These are phyloP conservation scores for Rhizopus arrhizus DNA, from an alignment of 371 early-diverging fungal genomes.

Conservation along the genomic window DNA sequence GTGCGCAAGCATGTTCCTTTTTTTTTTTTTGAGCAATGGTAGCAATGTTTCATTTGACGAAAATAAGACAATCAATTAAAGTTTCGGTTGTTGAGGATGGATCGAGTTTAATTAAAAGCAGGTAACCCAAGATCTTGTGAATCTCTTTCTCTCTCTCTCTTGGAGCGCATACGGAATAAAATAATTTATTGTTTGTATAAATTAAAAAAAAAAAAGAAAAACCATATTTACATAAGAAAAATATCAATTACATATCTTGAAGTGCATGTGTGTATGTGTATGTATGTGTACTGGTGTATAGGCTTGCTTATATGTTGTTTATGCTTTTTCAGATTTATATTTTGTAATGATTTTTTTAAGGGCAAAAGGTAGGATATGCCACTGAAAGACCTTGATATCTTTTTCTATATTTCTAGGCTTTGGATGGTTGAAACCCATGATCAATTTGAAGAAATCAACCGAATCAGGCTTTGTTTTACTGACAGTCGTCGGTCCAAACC, in stretches of 20 bases:
- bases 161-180: neutral
- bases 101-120: no score
- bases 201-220: neutral
- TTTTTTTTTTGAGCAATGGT: conserved; percentile 10
- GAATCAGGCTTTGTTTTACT: conserved; percentile 74
- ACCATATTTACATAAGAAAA: conserved; percentile 4
- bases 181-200: neutral
- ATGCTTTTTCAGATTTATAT: conserved; percentile 40
- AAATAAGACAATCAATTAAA: no score
- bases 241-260: neutral
- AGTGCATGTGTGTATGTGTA: neutral
- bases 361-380: conserved; percentile 68
- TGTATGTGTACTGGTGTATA: neutral
- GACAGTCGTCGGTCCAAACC: conserved; percentile 75
- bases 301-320: neutral
- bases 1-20: neutral
- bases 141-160: neutral
- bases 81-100: no score
- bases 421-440: conserved; percentile 79
- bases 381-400: conserved; percentile 80
- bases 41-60: conserved; percentile 4
- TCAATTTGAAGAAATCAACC: conserved; percentile 71
- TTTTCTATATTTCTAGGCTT: conserved; percentile 87
- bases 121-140: no score
- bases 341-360: conserved; percentile 78